Conservation (phyloP, 305 asterid species). For the Stenogyne calaminthoides region DNA sequence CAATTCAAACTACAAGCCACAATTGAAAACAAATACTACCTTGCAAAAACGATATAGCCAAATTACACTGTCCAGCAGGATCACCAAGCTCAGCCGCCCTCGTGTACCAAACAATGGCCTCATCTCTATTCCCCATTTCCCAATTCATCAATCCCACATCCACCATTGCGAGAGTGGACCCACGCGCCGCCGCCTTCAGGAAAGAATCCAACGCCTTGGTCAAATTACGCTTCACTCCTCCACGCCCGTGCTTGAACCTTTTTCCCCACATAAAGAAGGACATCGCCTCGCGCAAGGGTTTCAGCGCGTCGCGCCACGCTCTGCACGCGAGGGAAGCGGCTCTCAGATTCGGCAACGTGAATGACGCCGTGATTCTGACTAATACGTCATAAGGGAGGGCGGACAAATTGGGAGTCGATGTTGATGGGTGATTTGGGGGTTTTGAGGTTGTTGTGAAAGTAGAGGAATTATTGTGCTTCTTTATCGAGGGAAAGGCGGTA, state of each 20-base stretch:
- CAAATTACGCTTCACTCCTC: slow-evolving; percentile 56
- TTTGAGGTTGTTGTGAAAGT: slow-evolving; percentile 20
- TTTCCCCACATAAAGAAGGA: slow-evolving; percentile 61
- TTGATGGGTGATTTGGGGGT: slow-evolving; percentile 21
- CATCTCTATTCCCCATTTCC: slow-evolving; percentile 70
- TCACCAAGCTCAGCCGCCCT: slow-evolving; percentile 82
- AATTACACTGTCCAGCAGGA: slow-evolving; percentile 76
- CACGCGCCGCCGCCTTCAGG: slow-evolving; percentile 86
- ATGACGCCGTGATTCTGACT: slow-evolving; percentile 56
- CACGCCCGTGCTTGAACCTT: slow-evolving; percentile 80
- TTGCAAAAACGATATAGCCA: slow-evolving; percentile 76
- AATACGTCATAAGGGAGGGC: slow-evolving; percentile 68
- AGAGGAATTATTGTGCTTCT: slow-evolving; percentile 28
- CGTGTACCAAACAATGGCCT: slow-evolving; percentile 59
- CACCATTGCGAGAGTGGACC: slow-evolving; percentile 85
- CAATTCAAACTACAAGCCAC: not conserved
- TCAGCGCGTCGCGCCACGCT: slow-evolving; percentile 87
- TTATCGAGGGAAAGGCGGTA: slow-evolving; percentile 39
- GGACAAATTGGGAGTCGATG: slow-evolving; percentile 43
- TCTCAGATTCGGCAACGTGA: slow-evolving; percentile 56
- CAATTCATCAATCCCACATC: slow-evolving; percentile 84
- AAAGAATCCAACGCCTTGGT: slow-evolving; percentile 76
- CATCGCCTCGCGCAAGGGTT: slow-evolving; percentile 83
- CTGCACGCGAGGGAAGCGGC: slow-evolving; percentile 79
- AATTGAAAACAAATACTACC: slow-evolving; percentile 51